These are phyloP conservation scores for Casuarina equisetifolia DNA, from an alignment of 306 rosid genomes.

Conservation along the genomic window DNA sequence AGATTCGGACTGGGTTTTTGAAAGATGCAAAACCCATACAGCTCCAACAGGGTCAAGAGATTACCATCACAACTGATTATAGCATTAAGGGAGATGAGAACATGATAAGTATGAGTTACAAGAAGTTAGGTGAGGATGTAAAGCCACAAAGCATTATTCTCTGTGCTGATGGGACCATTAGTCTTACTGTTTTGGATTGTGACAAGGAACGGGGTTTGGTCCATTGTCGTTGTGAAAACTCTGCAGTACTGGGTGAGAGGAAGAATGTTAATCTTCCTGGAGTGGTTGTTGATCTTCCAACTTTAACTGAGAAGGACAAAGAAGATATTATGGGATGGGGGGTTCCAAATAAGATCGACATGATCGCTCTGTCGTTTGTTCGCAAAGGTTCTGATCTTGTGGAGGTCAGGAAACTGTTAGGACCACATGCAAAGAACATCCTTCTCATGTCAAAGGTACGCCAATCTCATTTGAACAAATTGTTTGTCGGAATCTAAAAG, in stretches of 20 bases:
- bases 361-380: constrained; percentile 39
- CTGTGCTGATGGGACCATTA: constrained; percentile 27
- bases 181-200: constrained; percentile 23
- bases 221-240: constrained; percentile 25
- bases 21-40: constrained; percentile 19
- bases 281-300: constrained; percentile 27
- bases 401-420: constrained; percentile 18
- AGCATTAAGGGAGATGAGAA: constrained; percentile 27
- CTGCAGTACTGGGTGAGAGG: constrained; percentile 22
- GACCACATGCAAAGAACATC: constrained; percentile 15
- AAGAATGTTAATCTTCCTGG: constrained; percentile 34
- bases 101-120: constrained; percentile 29
- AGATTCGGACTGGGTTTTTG: constrained; percentile 27
- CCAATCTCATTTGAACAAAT: background rate
- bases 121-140: constrained; percentile 10
- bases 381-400: constrained; percentile 33
- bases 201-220: constrained; percentile 17
- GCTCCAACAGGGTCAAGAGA: constrained; percentile 17
- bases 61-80: constrained; percentile 17
- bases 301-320: constrained; percentile 25
- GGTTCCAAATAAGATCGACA: constrained; percentile 25
- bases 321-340: constrained; percentile 28
- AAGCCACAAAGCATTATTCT: constrained; percentile 21
- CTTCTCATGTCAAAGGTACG: constrained; percentile 33
- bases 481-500: background rate